Evolutionary conservation across 495 filamentous ascomycete genomes (phyloP), one percentile per base, ranked within the genome.

Genomic region (Penicillium daleae): DNA sequence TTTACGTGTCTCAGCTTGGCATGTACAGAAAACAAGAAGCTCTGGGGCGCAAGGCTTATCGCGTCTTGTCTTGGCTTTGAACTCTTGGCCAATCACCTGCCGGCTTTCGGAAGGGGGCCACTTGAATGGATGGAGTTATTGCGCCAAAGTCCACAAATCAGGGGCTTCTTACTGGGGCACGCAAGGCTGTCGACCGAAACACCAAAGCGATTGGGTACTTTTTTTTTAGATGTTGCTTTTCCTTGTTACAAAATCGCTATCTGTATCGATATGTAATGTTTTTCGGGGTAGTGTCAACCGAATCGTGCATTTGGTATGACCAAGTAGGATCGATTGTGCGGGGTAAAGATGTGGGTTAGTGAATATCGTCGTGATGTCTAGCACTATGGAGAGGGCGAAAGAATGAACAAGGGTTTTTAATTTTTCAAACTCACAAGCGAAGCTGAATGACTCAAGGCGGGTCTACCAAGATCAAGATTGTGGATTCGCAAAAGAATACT

Each of bases 81-180:
- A 49, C 12, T 49, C 46, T 49, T 49, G 46, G 24, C 46, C 46
- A 27, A 53, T 32, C 19, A 19, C 4, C 4, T 6, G 50, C 8
- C 29, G 29, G 7, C 1, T 31, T 31, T 19, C 6, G 2, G 4
- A 1, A 19, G 9, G 9, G 9, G 13, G n/a, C n/a, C 2, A 31
- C 8, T 22, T 31, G 6, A 53, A 3, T 53, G 50, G 26, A 53
- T 53, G 50, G 50, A 53, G 21, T 31, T 32, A 53, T 53, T 53
- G 50, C 15, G 8, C 4, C 9, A 13, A 19, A 19, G 7, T 33
- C 50, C 50, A 33, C 31, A 26, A 53, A 53, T 53, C 31, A 53
- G 0, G 50, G 27, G 27, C 24, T 32, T 10, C 50, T 35, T 35
- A 3, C 12, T 6, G 5, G 17, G 31, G 24, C 17, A 8, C 0